Conservation (phyloP, 176 grass and related monocot species). For the Aegilops sharonensis region DNA sequence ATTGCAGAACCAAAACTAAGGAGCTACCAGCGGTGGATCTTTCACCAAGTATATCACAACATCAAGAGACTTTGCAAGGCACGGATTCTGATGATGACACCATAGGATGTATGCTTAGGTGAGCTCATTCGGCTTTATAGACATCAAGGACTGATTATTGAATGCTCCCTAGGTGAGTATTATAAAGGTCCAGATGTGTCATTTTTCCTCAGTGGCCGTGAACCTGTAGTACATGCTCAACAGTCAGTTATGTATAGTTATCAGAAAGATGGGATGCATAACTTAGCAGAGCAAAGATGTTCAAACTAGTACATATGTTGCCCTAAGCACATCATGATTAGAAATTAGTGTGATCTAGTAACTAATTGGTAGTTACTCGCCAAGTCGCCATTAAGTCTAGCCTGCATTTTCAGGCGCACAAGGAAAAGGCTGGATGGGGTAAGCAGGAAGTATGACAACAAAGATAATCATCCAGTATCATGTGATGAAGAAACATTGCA, state of each 20-base stretch:
- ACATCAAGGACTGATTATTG: conserved; percentile 4
- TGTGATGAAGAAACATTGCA: too few relatives aligned
- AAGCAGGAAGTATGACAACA: too few relatives aligned
- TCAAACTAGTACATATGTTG: not conserved
- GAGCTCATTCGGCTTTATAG: conserved; percentile 33
- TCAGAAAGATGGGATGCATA: not conserved
- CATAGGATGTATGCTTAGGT: conserved; percentile 65
- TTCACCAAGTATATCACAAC: conserved; percentile 19
- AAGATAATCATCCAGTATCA: too few relatives aligned
- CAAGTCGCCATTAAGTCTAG: too few relatives aligned
- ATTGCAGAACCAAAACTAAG: conserved; percentile 39
- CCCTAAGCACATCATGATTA: not conserved
- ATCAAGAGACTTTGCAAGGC: conserved; percentile 38
- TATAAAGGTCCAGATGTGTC: conserved; percentile 11
- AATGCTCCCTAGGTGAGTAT: conserved; percentile 30
- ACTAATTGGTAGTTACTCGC: too few relatives aligned
- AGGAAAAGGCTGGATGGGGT: too few relatives aligned
- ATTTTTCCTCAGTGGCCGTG: conserved; percentile 22
- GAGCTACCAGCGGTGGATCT: conserved; percentile 26
- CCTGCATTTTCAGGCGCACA: too few relatives aligned
- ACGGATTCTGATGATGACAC: conserved; percentile 50
- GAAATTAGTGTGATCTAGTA: too few relatives aligned
- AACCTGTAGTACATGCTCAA: not conserved
- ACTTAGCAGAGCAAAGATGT: not conserved
- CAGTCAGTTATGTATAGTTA: not conserved